Evolutionary conservation across 192 early-diverging fungal genomes (phyloP), one percentile per base, ranked within the genome.

Genomic region (Coemansia sp.): DNA sequence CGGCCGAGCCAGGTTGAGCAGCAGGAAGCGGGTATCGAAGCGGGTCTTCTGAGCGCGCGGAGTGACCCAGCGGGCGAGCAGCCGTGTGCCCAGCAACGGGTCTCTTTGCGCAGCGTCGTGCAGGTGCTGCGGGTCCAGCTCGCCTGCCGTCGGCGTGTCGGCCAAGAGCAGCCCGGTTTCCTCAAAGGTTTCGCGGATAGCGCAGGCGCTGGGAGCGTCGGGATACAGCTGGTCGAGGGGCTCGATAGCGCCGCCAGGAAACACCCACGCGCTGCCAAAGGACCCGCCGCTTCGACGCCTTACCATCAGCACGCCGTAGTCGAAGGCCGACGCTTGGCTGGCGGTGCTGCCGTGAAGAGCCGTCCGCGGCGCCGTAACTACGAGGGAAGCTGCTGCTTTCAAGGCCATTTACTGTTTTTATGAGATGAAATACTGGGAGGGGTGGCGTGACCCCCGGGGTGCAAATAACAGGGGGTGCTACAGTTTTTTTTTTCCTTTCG

Each of bases 181-280:
- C 64, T 94, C 92, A 60, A 83, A 87, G 0, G 92, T 90, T 64
- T 93, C 87, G 38, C 89, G 82, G 15, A 88, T 68, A 1, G 89
- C 89, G 50, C 86, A 88, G 12, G 84, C 68, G 23, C 71, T 76
- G 50, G 69, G 76, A 18, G 76, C 28, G 14, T 26, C 39, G 15
- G 31, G 30, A 34, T 23, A 6, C 5, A 6, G 36, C 26, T 26
- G 9, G 55, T 72, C 69, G n/a, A 23, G 11, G 0, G 45, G n/a
- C 17, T 78, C 76, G 15, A 52, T 49, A 11, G 64, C 47, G 37
- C 76, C 76, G 39, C 76, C 76, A 2, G 76, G 76, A 48, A 78
- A 78, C 59, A 71, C 76, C 1, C 44, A 42, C 0, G 69, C 69
- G 40, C 48, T 26, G 11, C 53, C 49, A 36, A 78, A 78, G 47